Percentiles rank a stretch among this genome's conserved stretches.
Evolutionary conservation across 805 yeast species (phyloP).

Genomic region (Starmerella vaccinii): DNA sequence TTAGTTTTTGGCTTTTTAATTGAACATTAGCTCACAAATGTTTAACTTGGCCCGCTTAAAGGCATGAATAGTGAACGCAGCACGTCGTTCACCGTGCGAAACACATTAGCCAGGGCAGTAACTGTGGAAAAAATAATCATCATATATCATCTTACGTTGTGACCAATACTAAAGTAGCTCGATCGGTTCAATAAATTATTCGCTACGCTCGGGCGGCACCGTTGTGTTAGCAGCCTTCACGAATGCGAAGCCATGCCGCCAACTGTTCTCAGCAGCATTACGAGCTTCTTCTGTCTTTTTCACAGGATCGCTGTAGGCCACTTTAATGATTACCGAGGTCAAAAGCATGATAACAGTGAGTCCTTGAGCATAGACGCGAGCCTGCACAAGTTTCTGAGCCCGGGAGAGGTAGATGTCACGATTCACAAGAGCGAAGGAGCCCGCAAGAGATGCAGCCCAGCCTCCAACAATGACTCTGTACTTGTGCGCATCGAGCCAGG

Average conservation of each 20-base stretch:
- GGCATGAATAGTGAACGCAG: too few species aligned
- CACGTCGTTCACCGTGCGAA: too few species aligned
- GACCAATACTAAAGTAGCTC: too few species aligned
- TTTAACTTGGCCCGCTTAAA: too few species aligned
- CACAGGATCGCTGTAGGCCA: constrained; percentile 4
- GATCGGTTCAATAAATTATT: not conserved
- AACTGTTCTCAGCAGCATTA: constrained; percentile 11
- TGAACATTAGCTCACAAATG: too few species aligned
- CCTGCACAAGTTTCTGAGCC: constrained; percentile 75
- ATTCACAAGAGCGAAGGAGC: constrained; percentile 66
- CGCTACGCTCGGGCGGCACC: not conserved
- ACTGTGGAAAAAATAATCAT: too few species aligned
- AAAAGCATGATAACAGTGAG: constrained; percentile 60
- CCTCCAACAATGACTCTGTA: constrained; percentile 48
- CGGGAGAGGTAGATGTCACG: constrained; percentile 62
- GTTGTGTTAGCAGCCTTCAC: constrained; percentile 12
- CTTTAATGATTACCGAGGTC: constrained; percentile 32
- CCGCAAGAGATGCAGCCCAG: constrained; percentile 74
- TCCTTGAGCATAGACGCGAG: constrained; percentile 85
- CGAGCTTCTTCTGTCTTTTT: constrained; percentile 7
- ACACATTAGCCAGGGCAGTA: too few species aligned
- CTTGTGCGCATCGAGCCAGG: constrained; percentile 18
- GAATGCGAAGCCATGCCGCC: constrained; percentile 18
- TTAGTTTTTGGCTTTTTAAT: too few species aligned
- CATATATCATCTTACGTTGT: too few species aligned